phyloP scores from a whole-genome alignment of 352 stramenopile species.

The Pythium rhizo-oryzae region DNA sequence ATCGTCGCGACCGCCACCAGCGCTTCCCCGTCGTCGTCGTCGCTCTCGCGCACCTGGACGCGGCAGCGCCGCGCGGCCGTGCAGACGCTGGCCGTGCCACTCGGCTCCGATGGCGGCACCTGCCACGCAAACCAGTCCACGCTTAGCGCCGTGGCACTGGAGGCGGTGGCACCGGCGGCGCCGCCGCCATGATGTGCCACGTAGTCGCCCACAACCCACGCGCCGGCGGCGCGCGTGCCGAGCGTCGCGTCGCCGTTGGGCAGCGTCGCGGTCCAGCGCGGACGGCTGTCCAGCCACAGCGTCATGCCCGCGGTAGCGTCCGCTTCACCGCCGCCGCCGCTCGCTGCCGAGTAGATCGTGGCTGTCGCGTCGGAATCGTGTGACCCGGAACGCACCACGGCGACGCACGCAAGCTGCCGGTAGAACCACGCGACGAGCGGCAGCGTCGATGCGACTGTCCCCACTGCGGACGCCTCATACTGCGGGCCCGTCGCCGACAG shows the following conservation, averaged over 20 bases:
- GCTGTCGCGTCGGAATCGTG: too few species aligned
- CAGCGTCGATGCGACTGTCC: too few species aligned
- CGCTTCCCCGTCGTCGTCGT: background rate
- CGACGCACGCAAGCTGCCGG: background rate
- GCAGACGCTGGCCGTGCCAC: background rate
- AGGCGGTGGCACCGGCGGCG: too few species aligned
- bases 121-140: constrained; percentile 8
- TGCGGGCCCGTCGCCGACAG: too few species aligned
- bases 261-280: constrained; percentile 6
- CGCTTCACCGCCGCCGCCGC: too few species aligned
- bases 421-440: constrained; percentile 1
- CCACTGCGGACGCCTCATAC: too few species aligned
- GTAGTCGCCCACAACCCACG: background rate
- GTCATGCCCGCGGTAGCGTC: background rate
- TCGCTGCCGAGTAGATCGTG: background rate
- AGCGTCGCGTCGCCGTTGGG: constrained; percentile 11
- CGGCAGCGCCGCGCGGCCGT: background rate
- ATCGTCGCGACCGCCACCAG: background rate
- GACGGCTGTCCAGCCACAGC: background rate
- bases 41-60: background rate
- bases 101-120: background rate
- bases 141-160: background rate
- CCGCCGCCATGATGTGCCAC: background rate
- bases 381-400: too few species aligned
- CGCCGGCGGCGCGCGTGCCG: background rate